Base-by-base conservation (phyloP, 495 filamentous ascomycete genomes). In the Schizothecium vesticola region DNA sequence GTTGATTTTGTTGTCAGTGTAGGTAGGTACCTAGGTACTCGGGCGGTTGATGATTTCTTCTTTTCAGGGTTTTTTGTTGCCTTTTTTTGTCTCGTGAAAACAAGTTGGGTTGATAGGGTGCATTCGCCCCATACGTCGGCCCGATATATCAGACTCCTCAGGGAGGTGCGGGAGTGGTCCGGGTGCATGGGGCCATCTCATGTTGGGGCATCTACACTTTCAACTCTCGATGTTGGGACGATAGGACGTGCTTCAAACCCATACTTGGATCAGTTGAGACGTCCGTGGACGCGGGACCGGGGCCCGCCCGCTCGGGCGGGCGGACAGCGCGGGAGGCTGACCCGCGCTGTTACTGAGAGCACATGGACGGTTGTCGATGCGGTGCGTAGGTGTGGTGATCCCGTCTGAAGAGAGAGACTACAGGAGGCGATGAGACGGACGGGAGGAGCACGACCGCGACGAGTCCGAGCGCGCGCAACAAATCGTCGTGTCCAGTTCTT, bases 401-500 rank as follows among this genome's bases (percentile, higher is more conserved):
- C n/a, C 61, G 29, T 36, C 61, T 64, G 61, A 36, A n/a, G 28
- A 61, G 13, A 26, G 1, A 3, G 5, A n/a, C 16, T 64, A 29
- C 29, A 16, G 29, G 23, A 43, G 61, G n/a, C 31, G 16, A 13
- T 21, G 43, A 51, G 43, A 51, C 43, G 36, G 31, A 36, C 4
- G 29, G 31, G 16, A 36, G 23, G 61, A 36, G 36, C 31, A 51
- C 31, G 61, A 63, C 61, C 61, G 16, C 22, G 13, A 22, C 10
- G 21, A 22, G 65, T 66, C 65, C 65, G 65, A 66, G 65, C 65
- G 65, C 65, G 65, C 65, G 65, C 65, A 66, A 66, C 57, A 66
- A 60, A 36, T 66, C 29, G 22, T 8, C 29, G 24, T 22, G 57
- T n/a, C n/a, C n/a, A 61, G 56, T 16, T 16, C 22, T 60, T 28